A percentile compares a stretch with the other conserved stretches of the same genome.
Evolutionary conservation across 2,329 filamentous ascomycete genomes (phyloP).

Genomic region (Fusarium sp.): DNA sequence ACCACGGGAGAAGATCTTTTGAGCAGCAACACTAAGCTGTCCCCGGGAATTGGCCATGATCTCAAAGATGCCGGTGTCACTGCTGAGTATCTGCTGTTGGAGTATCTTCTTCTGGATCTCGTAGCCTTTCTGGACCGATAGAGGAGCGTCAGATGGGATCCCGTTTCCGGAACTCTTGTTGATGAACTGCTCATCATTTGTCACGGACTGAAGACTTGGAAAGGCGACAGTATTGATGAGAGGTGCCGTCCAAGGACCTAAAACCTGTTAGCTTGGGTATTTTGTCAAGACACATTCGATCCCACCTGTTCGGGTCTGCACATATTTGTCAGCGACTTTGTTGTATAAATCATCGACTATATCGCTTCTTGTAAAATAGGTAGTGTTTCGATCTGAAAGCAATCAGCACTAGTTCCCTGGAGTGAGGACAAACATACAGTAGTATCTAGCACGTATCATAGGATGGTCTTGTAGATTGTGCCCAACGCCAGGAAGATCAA

Average conservation of each 20-base stretch:
- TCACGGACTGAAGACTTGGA: slow-evolving; percentile 6
- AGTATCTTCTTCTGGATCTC: slow-evolving; percentile 12
- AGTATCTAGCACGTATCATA: slow-evolving; percentile 17
- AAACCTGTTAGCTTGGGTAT: neutral
- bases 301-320: slow-evolving; percentile 16
- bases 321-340: slow-evolving; percentile 10
- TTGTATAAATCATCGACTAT: slow-evolving; percentile 16
- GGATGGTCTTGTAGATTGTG: slow-evolving; percentile 28
- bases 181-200: slow-evolving; percentile 5
- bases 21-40: slow-evolving; percentile 17
- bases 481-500: slow-evolving; percentile 19
- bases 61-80: slow-evolving; percentile 23
- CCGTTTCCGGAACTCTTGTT: slow-evolving; percentile 4
- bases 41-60: slow-evolving; percentile 20
- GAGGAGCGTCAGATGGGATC: slow-evolving; percentile 1
- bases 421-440: neutral
- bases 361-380: slow-evolving; percentile 12
- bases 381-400: slow-evolving; percentile 8
- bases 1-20: slow-evolving; percentile 26
- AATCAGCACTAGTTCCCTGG: neutral
- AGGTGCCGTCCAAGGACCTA: slow-evolving; percentile 25
- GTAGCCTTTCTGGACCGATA: slow-evolving; percentile 14
- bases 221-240: slow-evolving; percentile 24
- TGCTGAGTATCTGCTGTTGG: slow-evolving; percentile 1
- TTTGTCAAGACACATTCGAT: too few species aligned